Percentiles rank a stretch among this genome's conserved stretches.
Evolutionary conservation across 2,329 filamentous ascomycete species (phyloP).

Genomic region (Lecanicillium sp.): DNA sequence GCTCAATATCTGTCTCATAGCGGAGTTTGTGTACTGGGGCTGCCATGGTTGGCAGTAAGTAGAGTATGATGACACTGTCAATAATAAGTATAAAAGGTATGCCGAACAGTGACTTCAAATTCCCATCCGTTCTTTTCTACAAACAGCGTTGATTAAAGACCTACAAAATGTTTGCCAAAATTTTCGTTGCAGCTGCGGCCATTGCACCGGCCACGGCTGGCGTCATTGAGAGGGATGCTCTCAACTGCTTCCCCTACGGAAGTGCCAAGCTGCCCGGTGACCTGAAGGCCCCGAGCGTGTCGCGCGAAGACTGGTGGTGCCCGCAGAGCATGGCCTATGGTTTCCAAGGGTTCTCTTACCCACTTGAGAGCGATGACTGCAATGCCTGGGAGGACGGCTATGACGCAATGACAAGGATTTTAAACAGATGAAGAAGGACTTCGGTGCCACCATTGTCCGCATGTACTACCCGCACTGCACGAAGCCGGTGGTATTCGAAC

Average conservation of each 20-base stretch:
- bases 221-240: constrained; percentile 1
- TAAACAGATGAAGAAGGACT: constrained; percentile 19
- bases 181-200: not conserved
- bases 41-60: too few relatives aligned
- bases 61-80: too few relatives aligned
- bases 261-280: constrained; percentile 15
- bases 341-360: constrained; percentile 20
- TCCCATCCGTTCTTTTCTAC: too few relatives aligned
- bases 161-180: not conserved
- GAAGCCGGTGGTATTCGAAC: constrained; percentile 16
- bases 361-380: constrained; percentile 18
- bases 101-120: too few relatives aligned
- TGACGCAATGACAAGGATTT: constrained; percentile 18
- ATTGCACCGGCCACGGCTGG: not conserved
- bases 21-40: too few relatives aligned
- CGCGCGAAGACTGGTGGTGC: constrained; percentile 18
- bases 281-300: constrained; percentile 12
- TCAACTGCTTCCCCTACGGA: constrained; percentile 18
- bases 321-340: constrained; percentile 18
- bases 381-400: constrained; percentile 14
- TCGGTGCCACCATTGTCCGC: constrained; percentile 18
- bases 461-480: constrained; percentile 20
- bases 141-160: not conserved
- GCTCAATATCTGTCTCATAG: too few relatives aligned
- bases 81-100: not conserved